Evolutionary conservation across 352 stramenopile genomes (phyloP), one percentile per base, ranked within the genome.

Genomic region (Globisporangium polare): DNA sequence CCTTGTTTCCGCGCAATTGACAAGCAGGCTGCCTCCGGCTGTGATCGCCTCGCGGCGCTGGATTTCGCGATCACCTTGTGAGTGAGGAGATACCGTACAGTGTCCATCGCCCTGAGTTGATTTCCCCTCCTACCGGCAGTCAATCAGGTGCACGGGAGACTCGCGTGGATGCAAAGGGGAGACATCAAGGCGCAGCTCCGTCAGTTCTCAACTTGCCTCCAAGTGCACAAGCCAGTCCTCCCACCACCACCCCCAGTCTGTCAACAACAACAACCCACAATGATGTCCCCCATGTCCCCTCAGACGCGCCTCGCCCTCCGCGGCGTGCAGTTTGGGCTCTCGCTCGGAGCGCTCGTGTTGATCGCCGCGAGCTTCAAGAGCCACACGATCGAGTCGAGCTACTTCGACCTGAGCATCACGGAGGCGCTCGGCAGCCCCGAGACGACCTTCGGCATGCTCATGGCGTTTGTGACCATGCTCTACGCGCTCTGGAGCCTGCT

Each of bases 381-480:
- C 27, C 8, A 74, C 54, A 50, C 58, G 26, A 24, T 1, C 27
- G 17, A 54, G 29, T 27, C 12, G 3, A 0, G 50, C 20, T 39
- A 27, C 8, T 39, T 26, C 24, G 46, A 27, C 18, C 12, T 47
- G 27, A 64, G 65, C 42, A 49, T 63, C 41, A 63, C 49, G 49
- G 2, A 7, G 49, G n/a, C 75, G 58, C 43, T 66, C 6, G 71
- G 67, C 53, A 72, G 56, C 26, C 54, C 66, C 13, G 64, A 64
- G 18, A 76, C 69, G 60, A 85, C 72, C 9, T 90, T 90, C 62
- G 68, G 65, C 20, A 70, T 88, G 41, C 63, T 90, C 35, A 78
- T 88, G 71, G 69, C 74, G 20, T 89, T 89, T 67, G 83, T 78
- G 4, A 63, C 72, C 17, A 77, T 88, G 78, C 59, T 91, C 17